Evolutionary conservation across 1,284 basidiomycete species (phyloP).

Genomic region (Ustilago trichophora): DNA sequence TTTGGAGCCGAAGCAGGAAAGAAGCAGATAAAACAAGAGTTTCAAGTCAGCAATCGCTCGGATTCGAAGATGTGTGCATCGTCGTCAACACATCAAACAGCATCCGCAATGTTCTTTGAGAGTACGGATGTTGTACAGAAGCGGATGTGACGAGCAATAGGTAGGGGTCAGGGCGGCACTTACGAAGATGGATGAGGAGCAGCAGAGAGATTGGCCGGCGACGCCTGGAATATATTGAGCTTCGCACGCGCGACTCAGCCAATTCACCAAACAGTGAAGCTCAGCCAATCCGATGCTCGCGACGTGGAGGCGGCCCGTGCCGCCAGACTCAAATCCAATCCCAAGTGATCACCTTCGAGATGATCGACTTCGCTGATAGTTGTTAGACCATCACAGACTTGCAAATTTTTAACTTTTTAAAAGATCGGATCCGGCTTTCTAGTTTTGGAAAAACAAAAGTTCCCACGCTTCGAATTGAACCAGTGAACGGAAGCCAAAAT

Average conservation of each 20-base stretch:
- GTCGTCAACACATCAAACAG: background rate
- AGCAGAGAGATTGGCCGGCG: background rate
- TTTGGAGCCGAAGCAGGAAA: background rate
- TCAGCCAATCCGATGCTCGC: background rate
- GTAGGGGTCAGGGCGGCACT: slow-evolving; percentile 22
- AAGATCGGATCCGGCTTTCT: no score
- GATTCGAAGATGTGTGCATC: background rate
- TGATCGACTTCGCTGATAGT: background rate
- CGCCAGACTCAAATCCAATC: slow-evolving; percentile 16
- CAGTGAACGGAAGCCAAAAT: no score
- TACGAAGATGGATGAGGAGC: slow-evolving; percentile 43
- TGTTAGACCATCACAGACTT: slow-evolving; percentile 6
- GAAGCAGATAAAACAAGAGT: background rate
- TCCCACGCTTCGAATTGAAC: slow-evolving; percentile 14
- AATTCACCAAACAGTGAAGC: no score
- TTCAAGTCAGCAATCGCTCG: background rate
- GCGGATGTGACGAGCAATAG: background rate
- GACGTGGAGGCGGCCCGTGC: slow-evolving; percentile 39
- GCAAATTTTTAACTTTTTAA: no score
- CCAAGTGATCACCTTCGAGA: slow-evolving; percentile 4
- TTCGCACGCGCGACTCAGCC: slow-evolving; percentile 18
- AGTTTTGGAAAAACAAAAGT: slow-evolving; percentile 5
- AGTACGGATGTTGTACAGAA: background rate
- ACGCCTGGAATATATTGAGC: slow-evolving; percentile 7
- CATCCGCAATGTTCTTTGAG: background rate